Evolutionary conservation across 768 basidiomycete genomes (phyloP).

Genomic region (Naganishia vaughanmartiniae): DNA sequence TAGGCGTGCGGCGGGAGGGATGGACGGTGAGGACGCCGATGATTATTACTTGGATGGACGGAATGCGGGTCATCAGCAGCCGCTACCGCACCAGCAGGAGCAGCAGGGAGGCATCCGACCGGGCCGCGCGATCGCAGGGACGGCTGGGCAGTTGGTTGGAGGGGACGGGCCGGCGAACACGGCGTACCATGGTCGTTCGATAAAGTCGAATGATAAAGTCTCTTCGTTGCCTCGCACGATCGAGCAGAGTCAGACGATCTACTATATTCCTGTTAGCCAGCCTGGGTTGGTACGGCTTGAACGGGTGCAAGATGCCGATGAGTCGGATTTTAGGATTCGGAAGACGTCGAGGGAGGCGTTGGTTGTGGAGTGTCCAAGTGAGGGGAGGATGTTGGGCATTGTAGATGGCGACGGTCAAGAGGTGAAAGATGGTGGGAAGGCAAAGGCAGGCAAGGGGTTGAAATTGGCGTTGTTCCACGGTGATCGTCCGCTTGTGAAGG

Average conservation of each 20-base stretch:
- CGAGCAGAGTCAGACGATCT: conserved; percentile 71
- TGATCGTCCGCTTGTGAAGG: background rate
- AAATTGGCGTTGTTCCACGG: background rate
- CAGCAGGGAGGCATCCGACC: conserved; percentile 28
- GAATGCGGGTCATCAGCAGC: conserved; percentile 23
- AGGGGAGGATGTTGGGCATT: conserved; percentile 47
- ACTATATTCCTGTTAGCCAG: conserved; percentile 68
- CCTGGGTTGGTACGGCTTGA: conserved; percentile 75
- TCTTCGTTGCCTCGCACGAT: conserved; percentile 55
- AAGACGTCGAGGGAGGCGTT: conserved; percentile 61
- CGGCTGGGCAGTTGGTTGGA: background rate
- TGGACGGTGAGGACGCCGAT: conserved; percentile 39
- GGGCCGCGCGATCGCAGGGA: background rate
- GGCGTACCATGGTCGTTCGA: conserved; percentile 39
- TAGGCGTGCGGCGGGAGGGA: conserved; percentile 5
- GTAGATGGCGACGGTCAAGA: background rate
- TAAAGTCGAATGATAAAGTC: conserved; percentile 48
- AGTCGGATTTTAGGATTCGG: conserved; percentile 69
- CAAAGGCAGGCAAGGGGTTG: background rate
- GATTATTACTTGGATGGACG: conserved; percentile 35
- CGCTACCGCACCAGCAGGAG: too few relatives aligned
- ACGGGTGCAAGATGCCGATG: conserved; percentile 67
- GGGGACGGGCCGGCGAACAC: background rate
- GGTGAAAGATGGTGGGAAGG: background rate
- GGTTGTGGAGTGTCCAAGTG: conserved; percentile 78